Base-by-base conservation (phyloP, 176 grass and related monocot genomes). In the Echinochloa phyllopogon region DNA sequence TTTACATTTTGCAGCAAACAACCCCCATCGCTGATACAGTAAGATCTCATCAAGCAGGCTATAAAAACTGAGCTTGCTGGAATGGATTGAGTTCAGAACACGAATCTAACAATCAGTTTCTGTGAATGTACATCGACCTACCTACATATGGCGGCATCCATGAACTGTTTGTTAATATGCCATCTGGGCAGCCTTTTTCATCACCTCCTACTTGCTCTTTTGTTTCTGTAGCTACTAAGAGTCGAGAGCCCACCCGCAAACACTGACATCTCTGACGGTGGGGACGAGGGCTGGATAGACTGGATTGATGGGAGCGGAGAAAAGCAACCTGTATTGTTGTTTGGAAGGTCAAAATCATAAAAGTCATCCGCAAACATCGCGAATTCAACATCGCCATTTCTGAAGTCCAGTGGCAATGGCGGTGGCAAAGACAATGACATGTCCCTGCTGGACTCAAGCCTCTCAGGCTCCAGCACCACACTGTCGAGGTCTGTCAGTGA, bases 401-500 rank as follows among this genome's bases (percentile, higher is more conserved):
- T 77, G 4, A 88, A 84, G 69, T 92, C 86, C 44, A 63, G 67
- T 39, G 74, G 49, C 58, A 50, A 41, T 69, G 69, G 36, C 29
- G 2, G 2, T 33, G 29, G 29, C 29, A 50, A 41, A 65, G 69
- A 25, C 29, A 50, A 41, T 69, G 69, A 25, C 29, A 85, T 71
- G 11, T 76, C 83, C 39, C 74, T 90, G 81, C 74, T 90, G 81
- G 77, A 17, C 38, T 88, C 90, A 25, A 56, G 83, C 29, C 14
- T 84, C 61, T 69, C 88, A 72, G 85, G 73, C 64, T 95, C 90
- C 7, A 88, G 51, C 45, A 95, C 69, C 49, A 88, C 21, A 40
- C 77, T 85, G 72, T 96, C 89, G 0, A 96, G 57, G 29, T 88
- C 87, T n/a, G 96, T 92, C 74, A 99, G 75, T 47, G 90, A 99